These are phyloP conservation scores for Alternaria longipes DNA, from an alignment of 2,329 filamentous ascomycete genomes.

Conservation along the genomic window DNA sequence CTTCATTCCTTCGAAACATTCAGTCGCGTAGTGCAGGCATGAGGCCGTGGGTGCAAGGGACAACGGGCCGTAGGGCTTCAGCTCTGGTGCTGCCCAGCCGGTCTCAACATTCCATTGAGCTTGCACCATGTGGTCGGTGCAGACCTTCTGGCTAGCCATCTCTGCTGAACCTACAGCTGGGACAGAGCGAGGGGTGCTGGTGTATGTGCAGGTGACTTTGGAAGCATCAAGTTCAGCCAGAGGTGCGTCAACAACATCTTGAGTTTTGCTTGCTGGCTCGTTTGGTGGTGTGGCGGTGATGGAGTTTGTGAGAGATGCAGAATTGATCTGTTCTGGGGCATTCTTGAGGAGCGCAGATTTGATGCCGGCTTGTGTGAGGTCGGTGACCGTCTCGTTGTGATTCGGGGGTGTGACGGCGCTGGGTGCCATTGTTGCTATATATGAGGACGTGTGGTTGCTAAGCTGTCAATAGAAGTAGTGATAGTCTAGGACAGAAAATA, in stretches of 20 bases:
- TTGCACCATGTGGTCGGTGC: constrained; percentile 90
- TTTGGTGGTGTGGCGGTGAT: constrained; percentile 38
- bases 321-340: constrained; percentile 42
- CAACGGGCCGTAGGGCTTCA: constrained; percentile 80
- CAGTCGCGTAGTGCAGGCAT: constrained; percentile 86
- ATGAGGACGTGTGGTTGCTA: background rate
- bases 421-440: constrained; percentile 36
- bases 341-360: constrained; percentile 41
- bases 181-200: constrained; percentile 52
- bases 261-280: constrained; percentile 22
- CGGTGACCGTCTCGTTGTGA: constrained; percentile 35
- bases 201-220: constrained; percentile 53
- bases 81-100: constrained; percentile 78
- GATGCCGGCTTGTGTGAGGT: constrained; percentile 47
- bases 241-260: constrained; percentile 27
- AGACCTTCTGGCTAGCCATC: constrained; percentile 54
- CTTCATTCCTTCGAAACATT: constrained; percentile 91
- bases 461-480: background rate
- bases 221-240: constrained; percentile 57
- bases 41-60: constrained; percentile 82
- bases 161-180: constrained; percentile 54
- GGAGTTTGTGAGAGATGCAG: constrained; percentile 33
- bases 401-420: constrained; percentile 45
- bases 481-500: background rate
- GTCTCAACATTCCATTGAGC: constrained; percentile 69